Base-by-base conservation (phyloP, 257 asterid genomes). In the Fraxinus americana region DNA sequence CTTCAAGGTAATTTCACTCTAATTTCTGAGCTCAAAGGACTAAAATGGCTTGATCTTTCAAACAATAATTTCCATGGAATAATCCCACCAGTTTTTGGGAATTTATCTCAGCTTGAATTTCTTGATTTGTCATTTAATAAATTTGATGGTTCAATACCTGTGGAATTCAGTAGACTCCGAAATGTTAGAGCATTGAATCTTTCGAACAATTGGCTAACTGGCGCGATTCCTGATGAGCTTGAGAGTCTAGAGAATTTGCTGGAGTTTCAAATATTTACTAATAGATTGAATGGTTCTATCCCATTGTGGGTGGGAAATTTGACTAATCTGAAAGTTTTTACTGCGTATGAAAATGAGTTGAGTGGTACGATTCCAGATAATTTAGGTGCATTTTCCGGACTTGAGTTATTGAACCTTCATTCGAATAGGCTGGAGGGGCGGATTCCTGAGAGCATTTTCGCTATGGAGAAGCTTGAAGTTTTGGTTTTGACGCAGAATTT, bases 41-140 rank as follows among this genome's bases (percentile, higher is more conserved):
- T 95, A 80, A 93, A 86, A 50, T 88, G 83, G 85, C 97, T 95
- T 76, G 98, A 92, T 86, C 97, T 95, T 81, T 95, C 99, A 38
- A 52, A 74, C 82, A 95, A 95, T 88, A 87, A 86, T 74, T 93
- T 95, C 77, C 90, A 81, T 71, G 97, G 97, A 76, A 38, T 77
- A 21, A 95, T 95, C 38, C 97, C 97, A 72, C 81, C 83, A 65
- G 83, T 86, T 35, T 85, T 95, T 68, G 94, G 90, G 41, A 85
- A 88, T 43, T 85, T 95, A 70, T 80, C 91, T 39, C 82, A 83
- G 80, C 97, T 95, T 77, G 91, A 90, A 81, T 89, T 88, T 88
- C 99, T 95, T 82, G 99, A 95, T 90, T 90, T 95, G 39, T 95
- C 99, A 0, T 91, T 89, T 81, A 95, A 95, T 68, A 85, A 77